These are phyloP conservation scores for Botryotinia narcissicola DNA, from an alignment of 2,329 filamentous ascomycete species.

Conservation along the genomic window DNA sequence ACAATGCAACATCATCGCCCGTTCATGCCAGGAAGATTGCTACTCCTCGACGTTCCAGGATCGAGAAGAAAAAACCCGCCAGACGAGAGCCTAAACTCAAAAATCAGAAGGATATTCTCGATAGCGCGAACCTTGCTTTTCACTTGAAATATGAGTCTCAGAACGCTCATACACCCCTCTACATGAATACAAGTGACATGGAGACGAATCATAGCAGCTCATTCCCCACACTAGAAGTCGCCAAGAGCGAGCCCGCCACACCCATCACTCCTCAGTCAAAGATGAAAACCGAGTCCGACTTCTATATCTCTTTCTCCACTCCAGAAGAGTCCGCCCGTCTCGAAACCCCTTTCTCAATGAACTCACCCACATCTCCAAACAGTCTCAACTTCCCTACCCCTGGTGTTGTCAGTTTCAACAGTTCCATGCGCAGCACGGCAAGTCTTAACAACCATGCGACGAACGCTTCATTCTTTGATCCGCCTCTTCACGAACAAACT, in stretches of 20 bases:
- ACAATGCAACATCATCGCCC: slow-evolving; percentile 40
- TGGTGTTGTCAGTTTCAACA: neutral
- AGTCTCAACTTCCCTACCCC: neutral
- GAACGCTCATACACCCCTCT: neutral
- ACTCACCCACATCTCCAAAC: neutral
- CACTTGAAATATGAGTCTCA: neutral
- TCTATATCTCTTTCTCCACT: neutral
- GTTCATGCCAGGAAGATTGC: slow-evolving; percentile 23
- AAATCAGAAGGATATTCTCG: neutral
- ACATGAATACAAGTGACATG: neutral
- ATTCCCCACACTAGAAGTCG: neutral
- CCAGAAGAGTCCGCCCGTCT: neutral
- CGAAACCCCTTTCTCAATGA: neutral
- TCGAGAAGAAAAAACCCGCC: slow-evolving; percentile 27
- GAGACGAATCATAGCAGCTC: neutral
- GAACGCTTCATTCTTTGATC: neutral
- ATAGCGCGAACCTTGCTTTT: neutral
- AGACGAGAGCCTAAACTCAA: slow-evolving; percentile 15
- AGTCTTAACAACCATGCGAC: neutral
- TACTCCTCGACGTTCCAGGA: slow-evolving; percentile 25
- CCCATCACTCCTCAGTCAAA: neutral
- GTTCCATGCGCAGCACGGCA: neutral
- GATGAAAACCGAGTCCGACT: slow-evolving; percentile 10
- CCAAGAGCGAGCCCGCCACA: neutral
- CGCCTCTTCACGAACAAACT: neutral